phyloP scores from a whole-genome alignment of 169 alveolate species.

The Babesia divergens region DNA sequence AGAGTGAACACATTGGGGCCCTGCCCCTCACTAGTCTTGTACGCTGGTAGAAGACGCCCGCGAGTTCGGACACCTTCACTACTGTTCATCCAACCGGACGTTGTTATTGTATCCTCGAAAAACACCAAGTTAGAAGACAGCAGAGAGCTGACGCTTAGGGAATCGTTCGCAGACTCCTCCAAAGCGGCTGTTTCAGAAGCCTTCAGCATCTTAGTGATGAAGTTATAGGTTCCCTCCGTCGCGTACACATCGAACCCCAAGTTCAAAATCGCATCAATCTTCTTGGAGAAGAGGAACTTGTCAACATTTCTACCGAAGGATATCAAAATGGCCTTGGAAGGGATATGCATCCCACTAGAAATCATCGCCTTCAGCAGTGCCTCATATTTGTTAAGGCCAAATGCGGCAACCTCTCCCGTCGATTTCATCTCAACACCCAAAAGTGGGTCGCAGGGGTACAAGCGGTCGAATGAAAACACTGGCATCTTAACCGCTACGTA shows the following conservation, averaged over 20 bases:
- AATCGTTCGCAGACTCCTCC: not conserved
- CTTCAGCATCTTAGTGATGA: constrained; percentile 7
- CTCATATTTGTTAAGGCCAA: constrained; percentile 82
- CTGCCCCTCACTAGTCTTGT: constrained; percentile 56
- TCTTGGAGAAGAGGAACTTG: constrained; percentile 67
- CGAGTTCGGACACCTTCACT: not conserved
- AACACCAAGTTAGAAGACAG: not conserved
- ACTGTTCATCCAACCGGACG: constrained; percentile 43
- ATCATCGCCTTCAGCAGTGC: constrained; percentile 84
- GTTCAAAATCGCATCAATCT: constrained; percentile 58
- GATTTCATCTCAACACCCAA: constrained; percentile 88
- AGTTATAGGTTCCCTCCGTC: constrained; percentile 73
- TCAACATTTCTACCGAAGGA: constrained; percentile 67
- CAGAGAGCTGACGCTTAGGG: constrained; percentile 1
- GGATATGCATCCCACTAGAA: constrained; percentile 80
- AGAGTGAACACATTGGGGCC: constrained; percentile 56
- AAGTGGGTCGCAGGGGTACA: constrained; percentile 82
- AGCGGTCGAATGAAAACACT: constrained; percentile 82
- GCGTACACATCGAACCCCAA: constrained; percentile 75
- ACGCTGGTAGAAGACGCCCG: constrained; percentile 59
- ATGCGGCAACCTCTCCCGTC: constrained; percentile 86
- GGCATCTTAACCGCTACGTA: constrained; percentile 85
- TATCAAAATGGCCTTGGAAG: constrained; percentile 65
- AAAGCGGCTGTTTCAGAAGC: not conserved
- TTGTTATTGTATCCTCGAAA: constrained; percentile 47